Conservation (phyloP, 2,329 filamentous ascomycete species). For the Claviceps pazoutovae region DNA sequence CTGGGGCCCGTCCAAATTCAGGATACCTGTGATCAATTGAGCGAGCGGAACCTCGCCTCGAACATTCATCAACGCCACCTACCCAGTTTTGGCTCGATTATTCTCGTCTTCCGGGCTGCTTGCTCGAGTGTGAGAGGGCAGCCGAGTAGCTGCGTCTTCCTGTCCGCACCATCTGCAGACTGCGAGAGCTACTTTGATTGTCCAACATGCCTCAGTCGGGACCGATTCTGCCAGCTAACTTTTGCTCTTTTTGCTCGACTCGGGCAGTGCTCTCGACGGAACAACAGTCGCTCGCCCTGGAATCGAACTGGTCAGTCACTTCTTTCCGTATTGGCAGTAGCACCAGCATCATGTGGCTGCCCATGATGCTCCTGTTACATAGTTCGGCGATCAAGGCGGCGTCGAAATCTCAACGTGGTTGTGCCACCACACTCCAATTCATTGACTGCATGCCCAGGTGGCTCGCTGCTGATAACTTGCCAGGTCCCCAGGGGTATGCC, state of each 20-base stretch:
- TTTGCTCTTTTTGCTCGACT: not conserved
- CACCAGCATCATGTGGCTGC: slow-evolving; percentile 2
- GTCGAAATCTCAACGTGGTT: not conserved
- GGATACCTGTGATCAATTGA: too few relatives aligned
- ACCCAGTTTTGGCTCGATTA: not conserved
- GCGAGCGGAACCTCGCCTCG: not conserved
- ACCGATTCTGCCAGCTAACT: not conserved
- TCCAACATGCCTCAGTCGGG: not conserved
- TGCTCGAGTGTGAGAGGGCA: not conserved
- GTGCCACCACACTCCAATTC: slow-evolving; percentile 2
- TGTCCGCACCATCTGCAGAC: not conserved
- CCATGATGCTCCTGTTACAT: slow-evolving; percentile 3
- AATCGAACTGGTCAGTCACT: not conserved
- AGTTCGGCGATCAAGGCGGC: slow-evolving; percentile 1
- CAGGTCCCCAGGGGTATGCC: not conserved
- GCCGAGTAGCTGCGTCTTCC: not conserved
- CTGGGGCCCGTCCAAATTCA: too few relatives aligned
- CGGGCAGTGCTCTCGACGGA: not conserved
- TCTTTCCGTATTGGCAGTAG: not conserved
- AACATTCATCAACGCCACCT: not conserved
- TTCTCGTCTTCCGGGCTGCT: too few relatives aligned
- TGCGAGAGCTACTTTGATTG: not conserved
- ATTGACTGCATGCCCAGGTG: not conserved
- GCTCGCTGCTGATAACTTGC: not conserved
- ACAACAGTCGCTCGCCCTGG: not conserved